Conservation (phyloP, 768 basidiomycete species). For the Calvatia gigantea region DNA sequence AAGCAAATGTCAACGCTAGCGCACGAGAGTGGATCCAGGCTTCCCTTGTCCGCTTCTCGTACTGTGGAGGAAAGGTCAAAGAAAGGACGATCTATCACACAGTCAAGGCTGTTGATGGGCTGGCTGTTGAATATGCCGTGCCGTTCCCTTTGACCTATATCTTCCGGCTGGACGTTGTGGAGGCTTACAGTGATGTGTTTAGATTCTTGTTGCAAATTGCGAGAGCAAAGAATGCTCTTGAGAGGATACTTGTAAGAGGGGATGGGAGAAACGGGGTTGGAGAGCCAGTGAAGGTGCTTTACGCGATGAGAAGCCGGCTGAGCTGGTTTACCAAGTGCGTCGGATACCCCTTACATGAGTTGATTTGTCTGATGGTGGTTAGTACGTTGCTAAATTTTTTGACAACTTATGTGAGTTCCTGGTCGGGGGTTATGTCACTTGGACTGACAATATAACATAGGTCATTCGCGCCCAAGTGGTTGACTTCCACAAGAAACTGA, state of each 20-base stretch:
- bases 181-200: slow-evolving; percentile 65
- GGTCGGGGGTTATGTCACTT: neutral
- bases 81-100: slow-evolving; percentile 46
- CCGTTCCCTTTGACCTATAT: slow-evolving; percentile 82
- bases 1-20: slow-evolving; percentile 38
- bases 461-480: slow-evolving; percentile 64
- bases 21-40: slow-evolving; percentile 57
- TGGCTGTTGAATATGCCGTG: slow-evolving; percentile 74
- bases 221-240: slow-evolving; percentile 67
- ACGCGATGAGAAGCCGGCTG: slow-evolving; percentile 70
- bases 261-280: slow-evolving; percentile 30
- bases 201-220: slow-evolving; percentile 70
- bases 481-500: slow-evolving; percentile 56
- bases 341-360: neutral
- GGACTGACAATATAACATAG: slow-evolving; percentile 29
- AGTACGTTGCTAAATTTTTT: slow-evolving; percentile 70
- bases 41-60: slow-evolving; percentile 69
- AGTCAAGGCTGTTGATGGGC: slow-evolving; percentile 61
- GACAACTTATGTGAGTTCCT: slow-evolving; percentile 58
- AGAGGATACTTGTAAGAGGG: slow-evolving; percentile 65
- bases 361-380: neutral
- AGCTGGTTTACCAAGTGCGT: slow-evolving; percentile 82
- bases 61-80: slow-evolving; percentile 48
- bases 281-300: slow-evolving; percentile 63
- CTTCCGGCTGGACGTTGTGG: slow-evolving; percentile 54